Evolutionary conservation across 2,329 filamentous ascomycete genomes (phyloP).

Genomic region (Daldinia sp.): DNA sequence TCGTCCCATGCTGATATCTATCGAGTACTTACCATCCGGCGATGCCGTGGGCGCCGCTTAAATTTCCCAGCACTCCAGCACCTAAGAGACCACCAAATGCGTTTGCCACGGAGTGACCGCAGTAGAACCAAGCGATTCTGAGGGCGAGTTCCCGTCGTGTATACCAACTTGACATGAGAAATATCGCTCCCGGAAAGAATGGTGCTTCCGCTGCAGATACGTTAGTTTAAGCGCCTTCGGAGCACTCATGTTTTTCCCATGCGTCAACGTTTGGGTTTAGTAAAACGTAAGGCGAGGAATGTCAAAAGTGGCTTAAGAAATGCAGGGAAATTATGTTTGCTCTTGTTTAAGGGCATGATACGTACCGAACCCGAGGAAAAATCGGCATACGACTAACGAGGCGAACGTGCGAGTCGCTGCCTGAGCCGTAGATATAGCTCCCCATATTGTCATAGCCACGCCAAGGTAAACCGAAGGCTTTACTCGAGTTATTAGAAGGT

Average conservation of each 20-base stretch:
- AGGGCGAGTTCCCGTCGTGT: conserved; percentile 58
- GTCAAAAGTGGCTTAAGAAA: neutral
- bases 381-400: conserved; percentile 59
- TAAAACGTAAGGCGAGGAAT: neutral
- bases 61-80: conserved; percentile 60
- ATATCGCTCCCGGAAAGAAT: conserved; percentile 63
- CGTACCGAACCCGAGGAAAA: conserved; percentile 59
- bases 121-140: conserved; percentile 62
- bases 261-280: neutral
- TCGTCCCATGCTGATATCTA: neutral
- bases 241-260: neutral
- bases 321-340: too few species aligned
- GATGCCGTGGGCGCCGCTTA: conserved; percentile 55
- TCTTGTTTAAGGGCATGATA: neutral
- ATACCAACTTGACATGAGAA: conserved; percentile 62
- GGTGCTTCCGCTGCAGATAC: conserved; percentile 58
- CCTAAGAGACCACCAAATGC: conserved; percentile 65
- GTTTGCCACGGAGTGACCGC: conserved; percentile 61
- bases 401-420: conserved; percentile 59
- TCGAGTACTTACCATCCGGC: conserved; percentile 52
- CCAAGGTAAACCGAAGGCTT: conserved; percentile 67
- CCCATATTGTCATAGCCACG: conserved; percentile 57
- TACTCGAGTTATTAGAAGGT: conserved; percentile 66
- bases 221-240: conserved; percentile 9
- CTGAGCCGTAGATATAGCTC: conserved; percentile 57